Percentiles rank a stretch among this genome's conserved stretches.
These are phyloP conservation scores for Tetrahymena borealis DNA, from an alignment of 73 alveolate species.

Conservation along the genomic window DNA sequence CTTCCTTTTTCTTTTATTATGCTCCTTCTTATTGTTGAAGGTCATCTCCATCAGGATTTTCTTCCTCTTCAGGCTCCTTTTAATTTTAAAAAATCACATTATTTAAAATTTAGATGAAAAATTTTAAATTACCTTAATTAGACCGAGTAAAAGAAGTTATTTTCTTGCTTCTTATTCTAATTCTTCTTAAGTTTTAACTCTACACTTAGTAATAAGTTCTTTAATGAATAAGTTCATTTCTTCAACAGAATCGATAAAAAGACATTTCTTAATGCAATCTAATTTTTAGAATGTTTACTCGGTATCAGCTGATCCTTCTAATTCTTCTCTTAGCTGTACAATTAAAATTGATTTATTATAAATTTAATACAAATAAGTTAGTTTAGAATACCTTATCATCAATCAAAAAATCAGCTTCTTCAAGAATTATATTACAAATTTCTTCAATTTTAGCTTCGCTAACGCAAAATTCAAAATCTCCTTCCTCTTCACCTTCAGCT, in stretches of 20 bases:
- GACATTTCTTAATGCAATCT: slow-evolving; percentile 67
- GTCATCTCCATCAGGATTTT: not conserved
- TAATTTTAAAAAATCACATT: not conserved
- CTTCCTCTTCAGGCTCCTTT: not conserved
- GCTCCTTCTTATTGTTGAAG: not conserved
- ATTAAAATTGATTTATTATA: not conserved
- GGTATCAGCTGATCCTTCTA: slow-evolving; percentile 44
- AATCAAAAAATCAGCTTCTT: slow-evolving; percentile 66
- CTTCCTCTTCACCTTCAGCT: slow-evolving; percentile 27
- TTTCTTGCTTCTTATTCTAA: not conserved
- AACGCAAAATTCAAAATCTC: slow-evolving; percentile 14
- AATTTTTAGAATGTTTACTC: slow-evolving; percentile 54
- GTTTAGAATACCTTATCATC: slow-evolving; percentile 62
- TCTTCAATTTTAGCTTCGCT: slow-evolving; percentile 50
- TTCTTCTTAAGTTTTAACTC: slow-evolving; percentile 17
- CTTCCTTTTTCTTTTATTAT: not conserved
- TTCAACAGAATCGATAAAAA: slow-evolving; percentile 72
- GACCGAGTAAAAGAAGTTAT: not conserved
- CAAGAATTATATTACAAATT: slow-evolving; percentile 57
- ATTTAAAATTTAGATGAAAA: not conserved
- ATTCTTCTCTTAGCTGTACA: slow-evolving; percentile 28
- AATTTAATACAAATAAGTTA: not conserved
- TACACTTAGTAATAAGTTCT: slow-evolving; percentile 25
- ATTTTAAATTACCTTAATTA: not conserved
- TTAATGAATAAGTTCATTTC: slow-evolving; percentile 65